These are phyloP conservation scores for Candida ponderosae DNA, from an alignment of 805 yeast genomes.

Conservation along the genomic window DNA sequence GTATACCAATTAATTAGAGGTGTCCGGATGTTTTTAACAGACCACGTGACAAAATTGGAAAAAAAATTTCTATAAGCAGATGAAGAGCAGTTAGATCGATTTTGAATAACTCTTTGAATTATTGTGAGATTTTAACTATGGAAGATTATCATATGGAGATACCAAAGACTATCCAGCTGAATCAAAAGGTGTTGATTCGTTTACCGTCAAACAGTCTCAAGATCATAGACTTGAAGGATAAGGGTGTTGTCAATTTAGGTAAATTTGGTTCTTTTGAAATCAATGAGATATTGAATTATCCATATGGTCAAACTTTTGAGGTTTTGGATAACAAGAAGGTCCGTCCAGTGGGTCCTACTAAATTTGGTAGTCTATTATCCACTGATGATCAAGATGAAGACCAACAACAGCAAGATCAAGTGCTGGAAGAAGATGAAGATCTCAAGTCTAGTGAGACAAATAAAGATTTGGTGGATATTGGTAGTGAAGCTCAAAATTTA, in stretches of 20 bases:
- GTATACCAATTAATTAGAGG: too few relatives aligned
- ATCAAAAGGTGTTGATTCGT: conserved; percentile 47
- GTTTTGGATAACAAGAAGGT: conserved; percentile 51
- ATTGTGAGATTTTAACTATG: too few relatives aligned
- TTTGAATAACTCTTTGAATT: too few relatives aligned
- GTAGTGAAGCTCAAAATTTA: conserved; percentile 66
- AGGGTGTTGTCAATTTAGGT: conserved; percentile 65
- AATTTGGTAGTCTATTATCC: conserved; percentile 22
- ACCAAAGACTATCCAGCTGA: conserved; percentile 13
- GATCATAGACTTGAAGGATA: conserved; percentile 57
- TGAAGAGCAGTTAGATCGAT: too few relatives aligned
- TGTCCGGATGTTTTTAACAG: too few relatives aligned
- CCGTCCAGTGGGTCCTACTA: conserved; percentile 37
- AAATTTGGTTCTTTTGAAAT: conserved; percentile 85
- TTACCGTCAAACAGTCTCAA: conserved; percentile 79
- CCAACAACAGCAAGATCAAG: conserved; percentile 13
- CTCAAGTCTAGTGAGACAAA: conserved; percentile 47
- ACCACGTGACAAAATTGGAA: too few relatives aligned
- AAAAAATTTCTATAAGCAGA: too few relatives aligned
- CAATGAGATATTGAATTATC: conserved; percentile 67
- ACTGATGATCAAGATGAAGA: conserved; percentile 22
- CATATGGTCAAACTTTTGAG: conserved; percentile 87
- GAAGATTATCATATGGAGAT: neutral
- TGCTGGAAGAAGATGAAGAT: conserved; percentile 25
- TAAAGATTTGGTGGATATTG: conserved; percentile 58